Percentiles rank a stretch among this genome's conserved stretches.
These are phyloP conservation scores for Saccharomycopsis sp. DNA, from an alignment of 805 yeast species.

Conservation along the genomic window DNA sequence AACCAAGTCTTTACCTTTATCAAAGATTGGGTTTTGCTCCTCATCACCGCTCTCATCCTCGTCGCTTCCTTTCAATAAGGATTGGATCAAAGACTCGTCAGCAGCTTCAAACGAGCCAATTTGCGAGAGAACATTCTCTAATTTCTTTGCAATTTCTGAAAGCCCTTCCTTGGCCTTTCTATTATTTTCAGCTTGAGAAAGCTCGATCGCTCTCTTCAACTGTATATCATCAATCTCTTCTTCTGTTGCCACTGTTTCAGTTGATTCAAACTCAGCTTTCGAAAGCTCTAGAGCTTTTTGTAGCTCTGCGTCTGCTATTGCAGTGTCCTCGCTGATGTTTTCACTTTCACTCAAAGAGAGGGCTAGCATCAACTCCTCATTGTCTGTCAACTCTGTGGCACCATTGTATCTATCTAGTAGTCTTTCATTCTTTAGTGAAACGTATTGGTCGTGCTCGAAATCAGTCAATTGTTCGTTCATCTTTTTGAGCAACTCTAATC, in stretches of 20 bases:
- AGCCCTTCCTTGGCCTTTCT: too few species aligned
- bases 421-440: too few species aligned
- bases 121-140: too few species aligned
- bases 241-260: background rate
- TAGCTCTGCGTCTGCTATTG: constrained; percentile 6
- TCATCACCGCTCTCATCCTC: too few species aligned
- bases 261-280: constrained; percentile 1
- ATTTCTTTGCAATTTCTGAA: too few species aligned
- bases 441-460: too few species aligned
- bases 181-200: too few species aligned
- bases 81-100: too few species aligned
- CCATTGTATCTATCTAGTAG: constrained; percentile 16
- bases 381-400: constrained; percentile 9
- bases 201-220: constrained; percentile 10
- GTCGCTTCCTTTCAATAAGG: too few species aligned
- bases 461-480: constrained; percentile 11
- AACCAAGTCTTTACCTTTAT: background rate
- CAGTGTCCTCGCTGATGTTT: background rate
- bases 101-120: too few species aligned
- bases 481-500: constrained; percentile 1
- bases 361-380: constrained; percentile 19
- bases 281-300: constrained; percentile 10
- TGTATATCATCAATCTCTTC: constrained; percentile 11
- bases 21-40: too few species aligned
- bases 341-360: constrained; percentile 18